These are phyloP conservation scores for Lachancea thermotolerans DNA, from an alignment of 805 yeast genomes.

Conservation along the genomic window DNA sequence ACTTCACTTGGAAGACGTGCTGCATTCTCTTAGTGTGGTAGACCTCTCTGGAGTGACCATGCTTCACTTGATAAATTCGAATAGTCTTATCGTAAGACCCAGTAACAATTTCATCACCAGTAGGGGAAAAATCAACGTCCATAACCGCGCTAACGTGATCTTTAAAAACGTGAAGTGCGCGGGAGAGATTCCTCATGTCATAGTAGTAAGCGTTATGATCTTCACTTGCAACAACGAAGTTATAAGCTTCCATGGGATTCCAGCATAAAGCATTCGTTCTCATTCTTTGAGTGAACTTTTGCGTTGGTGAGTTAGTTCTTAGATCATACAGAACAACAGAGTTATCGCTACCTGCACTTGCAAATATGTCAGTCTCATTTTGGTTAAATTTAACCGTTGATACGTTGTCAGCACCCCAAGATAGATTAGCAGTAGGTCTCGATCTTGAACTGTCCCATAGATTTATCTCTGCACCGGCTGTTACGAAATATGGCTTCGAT, in stretches of 20 bases:
- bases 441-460: slow-evolving; percentile 88
- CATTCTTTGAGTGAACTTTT: slow-evolving; percentile 76
- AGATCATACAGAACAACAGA: slow-evolving; percentile 85
- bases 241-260: slow-evolving; percentile 98
- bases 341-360: slow-evolving; percentile 86
- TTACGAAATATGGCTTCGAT: slow-evolving; percentile 65
- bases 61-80: slow-evolving; percentile 63
- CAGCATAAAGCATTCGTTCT: slow-evolving; percentile 82
- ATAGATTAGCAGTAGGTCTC: slow-evolving; percentile 65
- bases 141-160: slow-evolving; percentile 95
- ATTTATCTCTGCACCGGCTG: slow-evolving; percentile 86
- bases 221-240: slow-evolving; percentile 86
- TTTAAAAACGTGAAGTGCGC: slow-evolving; percentile 78
- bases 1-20: slow-evolving; percentile 76
- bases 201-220: slow-evolving; percentile 92
- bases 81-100: slow-evolving; percentile 94
- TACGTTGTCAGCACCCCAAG: slow-evolving; percentile 97
- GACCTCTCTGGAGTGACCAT: slow-evolving; percentile 91
- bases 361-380: slow-evolving; percentile 82
- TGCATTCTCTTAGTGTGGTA: slow-evolving; percentile 99
- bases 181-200: slow-evolving; percentile 89
- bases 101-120: slow-evolving; percentile 92
- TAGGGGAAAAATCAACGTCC: slow-evolving; percentile 92
- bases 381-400: slow-evolving; percentile 77
- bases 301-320: slow-evolving; percentile 86